Evolutionary conservation across 2,329 filamentous ascomycete genomes (phyloP).

Genomic region (Pseudogymnoascus sp.): DNA sequence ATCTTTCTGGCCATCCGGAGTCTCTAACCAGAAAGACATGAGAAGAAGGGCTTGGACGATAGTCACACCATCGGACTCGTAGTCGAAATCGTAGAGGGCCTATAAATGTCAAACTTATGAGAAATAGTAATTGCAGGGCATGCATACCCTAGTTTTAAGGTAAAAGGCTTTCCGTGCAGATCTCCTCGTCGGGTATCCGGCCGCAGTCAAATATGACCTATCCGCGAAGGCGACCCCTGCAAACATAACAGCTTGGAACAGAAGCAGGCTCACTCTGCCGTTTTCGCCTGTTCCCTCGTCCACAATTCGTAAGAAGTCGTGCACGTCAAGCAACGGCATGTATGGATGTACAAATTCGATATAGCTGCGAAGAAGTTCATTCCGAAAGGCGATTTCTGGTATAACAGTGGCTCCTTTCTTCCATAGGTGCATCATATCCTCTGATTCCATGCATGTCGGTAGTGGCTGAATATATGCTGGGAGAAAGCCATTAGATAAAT

Average conservation of each 20-base stretch:
- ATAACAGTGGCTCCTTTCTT: conserved; percentile 75
- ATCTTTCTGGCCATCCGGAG: conserved; percentile 88
- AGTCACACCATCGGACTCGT: conserved; percentile 77
- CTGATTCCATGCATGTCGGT: conserved; percentile 1
- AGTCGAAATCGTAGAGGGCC: conserved; percentile 87
- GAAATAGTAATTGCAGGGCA: background rate
- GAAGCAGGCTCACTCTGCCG: conserved; percentile 68
- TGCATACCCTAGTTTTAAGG: conserved; percentile 55
- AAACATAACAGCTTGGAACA: conserved; percentile 93
- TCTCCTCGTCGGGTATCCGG: conserved; percentile 68
- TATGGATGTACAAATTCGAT: conserved; percentile 84
- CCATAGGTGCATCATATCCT: conserved; percentile 54
- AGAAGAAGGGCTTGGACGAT: conserved; percentile 78
- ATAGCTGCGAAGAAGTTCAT: conserved; percentile 71
- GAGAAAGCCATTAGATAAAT: background rate
- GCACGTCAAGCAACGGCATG: conserved; percentile 72
- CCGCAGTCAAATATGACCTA: conserved; percentile 62
- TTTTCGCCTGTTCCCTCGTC: conserved; percentile 57
- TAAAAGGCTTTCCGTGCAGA: conserved; percentile 79
- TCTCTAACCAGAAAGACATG: conserved; percentile 95
- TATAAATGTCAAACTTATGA: conserved; percentile 1
- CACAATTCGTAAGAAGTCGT: conserved; percentile 49
- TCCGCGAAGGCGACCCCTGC: conserved; percentile 79
- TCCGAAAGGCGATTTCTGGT: conserved; percentile 60
- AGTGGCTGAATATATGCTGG: conserved; percentile 2